Percentiles rank a stretch among this genome's conserved stretches.
These are phyloP conservation scores for Gyromitra esculenta DNA, from an alignment of 2,329 filamentous ascomycete genomes.

Conservation along the genomic window DNA sequence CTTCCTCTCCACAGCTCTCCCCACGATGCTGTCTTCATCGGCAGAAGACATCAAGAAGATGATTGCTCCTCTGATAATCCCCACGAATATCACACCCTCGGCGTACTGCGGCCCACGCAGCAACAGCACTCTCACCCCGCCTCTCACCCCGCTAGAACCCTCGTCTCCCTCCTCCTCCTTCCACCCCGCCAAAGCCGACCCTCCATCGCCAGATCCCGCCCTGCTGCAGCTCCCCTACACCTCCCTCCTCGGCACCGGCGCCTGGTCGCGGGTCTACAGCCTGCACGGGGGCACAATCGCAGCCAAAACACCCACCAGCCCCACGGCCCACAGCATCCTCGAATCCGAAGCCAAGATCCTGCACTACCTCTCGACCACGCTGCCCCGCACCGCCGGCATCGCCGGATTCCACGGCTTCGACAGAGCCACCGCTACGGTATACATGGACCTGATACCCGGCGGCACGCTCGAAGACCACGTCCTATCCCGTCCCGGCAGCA, in stretches of 20 bases:
- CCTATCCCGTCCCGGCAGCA: constrained; percentile 1
- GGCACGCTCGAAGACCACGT: constrained; percentile 48
- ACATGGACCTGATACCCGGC: constrained; percentile 53
- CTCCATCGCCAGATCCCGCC: constrained; percentile 1
- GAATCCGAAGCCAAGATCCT: constrained; percentile 55
- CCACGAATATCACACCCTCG: constrained; percentile 3
- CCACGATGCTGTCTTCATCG: constrained; percentile 13
- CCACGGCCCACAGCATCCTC: constrained; percentile 46
- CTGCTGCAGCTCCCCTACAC: constrained; percentile 17
- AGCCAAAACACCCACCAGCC: constrained; percentile 54
- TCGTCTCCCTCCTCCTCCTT: background rate
- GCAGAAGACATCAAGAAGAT: constrained; percentile 19
- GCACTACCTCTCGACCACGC: constrained; percentile 46
- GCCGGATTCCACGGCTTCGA: constrained; percentile 56
- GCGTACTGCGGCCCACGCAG: background rate
- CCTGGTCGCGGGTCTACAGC: constrained; percentile 55
- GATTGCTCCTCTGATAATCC: constrained; percentile 39
- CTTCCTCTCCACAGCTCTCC: background rate
- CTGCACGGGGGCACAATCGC: constrained; percentile 42
- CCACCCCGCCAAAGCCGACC: constrained; percentile 13
- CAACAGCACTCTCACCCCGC: constrained; percentile 25
- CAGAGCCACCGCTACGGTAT: constrained; percentile 42
- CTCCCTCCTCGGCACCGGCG: constrained; percentile 55
- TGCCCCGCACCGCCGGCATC: constrained; percentile 23
- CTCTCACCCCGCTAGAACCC: constrained; percentile 29